phyloP scores from a whole-genome alignment of 345 rosid species.

The Rhodamnia rubescens region DNA sequence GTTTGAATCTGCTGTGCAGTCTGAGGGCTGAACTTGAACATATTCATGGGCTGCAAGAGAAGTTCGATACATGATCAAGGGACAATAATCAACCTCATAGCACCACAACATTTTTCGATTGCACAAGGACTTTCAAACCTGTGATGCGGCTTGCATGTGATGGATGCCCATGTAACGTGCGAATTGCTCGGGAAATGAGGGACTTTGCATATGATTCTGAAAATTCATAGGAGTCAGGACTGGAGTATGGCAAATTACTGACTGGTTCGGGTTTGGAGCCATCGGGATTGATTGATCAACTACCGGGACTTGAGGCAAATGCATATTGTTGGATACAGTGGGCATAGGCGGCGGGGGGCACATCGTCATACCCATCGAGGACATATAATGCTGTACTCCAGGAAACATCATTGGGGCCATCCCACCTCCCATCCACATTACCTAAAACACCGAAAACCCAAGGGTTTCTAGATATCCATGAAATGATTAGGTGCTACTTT shows the following conservation, averaged over 20 bases:
- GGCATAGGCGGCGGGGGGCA: conserved; percentile 17
- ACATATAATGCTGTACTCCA: conserved; percentile 52
- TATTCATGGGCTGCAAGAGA: conserved; percentile 36
- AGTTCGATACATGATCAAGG: not conserved
- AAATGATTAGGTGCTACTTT: not conserved
- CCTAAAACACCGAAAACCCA: conserved; percentile 24
- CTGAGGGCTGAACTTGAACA: conserved; percentile 33
- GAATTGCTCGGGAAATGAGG: conserved; percentile 27
- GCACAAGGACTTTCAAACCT: conserved; percentile 21
- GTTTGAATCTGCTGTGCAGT: conserved; percentile 19
- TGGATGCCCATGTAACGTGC: conserved; percentile 39
- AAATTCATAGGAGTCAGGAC: conserved; percentile 26
- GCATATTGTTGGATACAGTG: conserved; percentile 24
- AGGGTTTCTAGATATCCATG: not conserved
- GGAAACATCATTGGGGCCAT: conserved; percentile 88
- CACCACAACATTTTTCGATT: not conserved
- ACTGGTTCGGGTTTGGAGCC: conserved; percentile 28
- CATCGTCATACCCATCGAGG: conserved; percentile 44
- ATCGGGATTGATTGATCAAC: conserved; percentile 28
- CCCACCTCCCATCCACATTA: conserved; percentile 89
- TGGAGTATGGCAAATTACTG: conserved; percentile 22
- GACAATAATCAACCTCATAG: not conserved
- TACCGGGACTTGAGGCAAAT: conserved; percentile 30
- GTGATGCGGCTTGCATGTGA: conserved; percentile 33
- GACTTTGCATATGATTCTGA: conserved; percentile 29